phyloP scores from a whole-genome alignment of 164 flowering plant genomes.

The Berberis thunbergii region DNA sequence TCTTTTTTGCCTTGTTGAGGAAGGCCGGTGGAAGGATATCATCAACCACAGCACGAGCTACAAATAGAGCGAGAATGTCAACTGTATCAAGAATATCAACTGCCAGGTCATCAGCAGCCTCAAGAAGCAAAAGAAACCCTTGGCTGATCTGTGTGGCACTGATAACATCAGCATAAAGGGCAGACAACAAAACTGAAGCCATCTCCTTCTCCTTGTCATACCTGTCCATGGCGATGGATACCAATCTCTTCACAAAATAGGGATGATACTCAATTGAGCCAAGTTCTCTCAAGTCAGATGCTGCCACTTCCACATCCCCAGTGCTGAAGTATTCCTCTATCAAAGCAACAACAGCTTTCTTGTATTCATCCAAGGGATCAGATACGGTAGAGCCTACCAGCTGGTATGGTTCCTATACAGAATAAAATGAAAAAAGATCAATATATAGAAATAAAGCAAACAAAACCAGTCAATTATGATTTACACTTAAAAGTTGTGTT shows the following conservation, averaged over 20 bases:
- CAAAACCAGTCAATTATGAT: not conserved
- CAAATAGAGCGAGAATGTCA: slow-evolving; percentile 74
- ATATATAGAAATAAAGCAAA: not conserved
- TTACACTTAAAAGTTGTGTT: too few species aligned
- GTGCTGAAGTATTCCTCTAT: slow-evolving; percentile 93
- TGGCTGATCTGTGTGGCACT: slow-evolving; percentile 72
- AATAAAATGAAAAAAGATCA: not conserved
- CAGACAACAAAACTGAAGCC: slow-evolving; percentile 93
- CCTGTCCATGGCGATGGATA: slow-evolving; percentile 95
- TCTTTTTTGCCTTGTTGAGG: slow-evolving; percentile 60
- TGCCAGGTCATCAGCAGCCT: slow-evolving; percentile 87
- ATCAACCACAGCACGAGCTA: slow-evolving; percentile 98
- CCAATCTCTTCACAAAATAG: slow-evolving; percentile 81
- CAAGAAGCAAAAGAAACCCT: slow-evolving; percentile 87
- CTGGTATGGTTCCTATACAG: slow-evolving; percentile 82
- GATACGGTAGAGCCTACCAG: slow-evolving; percentile 70
- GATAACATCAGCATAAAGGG: slow-evolving; percentile 88
- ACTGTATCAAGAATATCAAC: slow-evolving; percentile 91
- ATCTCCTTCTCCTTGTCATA: slow-evolving; percentile 98
- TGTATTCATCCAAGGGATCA: slow-evolving; percentile 88
- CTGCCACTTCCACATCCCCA: slow-evolving; percentile 73
- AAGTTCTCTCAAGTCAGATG: slow-evolving; percentile 74
- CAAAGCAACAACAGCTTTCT: slow-evolving; percentile 75
- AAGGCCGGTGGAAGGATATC: slow-evolving; percentile 96
- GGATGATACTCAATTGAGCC: slow-evolving; percentile 82